phyloP scores from a whole-genome alignment of 2,329 filamentous ascomycete genomes.

The Fusarium sp. region DNA sequence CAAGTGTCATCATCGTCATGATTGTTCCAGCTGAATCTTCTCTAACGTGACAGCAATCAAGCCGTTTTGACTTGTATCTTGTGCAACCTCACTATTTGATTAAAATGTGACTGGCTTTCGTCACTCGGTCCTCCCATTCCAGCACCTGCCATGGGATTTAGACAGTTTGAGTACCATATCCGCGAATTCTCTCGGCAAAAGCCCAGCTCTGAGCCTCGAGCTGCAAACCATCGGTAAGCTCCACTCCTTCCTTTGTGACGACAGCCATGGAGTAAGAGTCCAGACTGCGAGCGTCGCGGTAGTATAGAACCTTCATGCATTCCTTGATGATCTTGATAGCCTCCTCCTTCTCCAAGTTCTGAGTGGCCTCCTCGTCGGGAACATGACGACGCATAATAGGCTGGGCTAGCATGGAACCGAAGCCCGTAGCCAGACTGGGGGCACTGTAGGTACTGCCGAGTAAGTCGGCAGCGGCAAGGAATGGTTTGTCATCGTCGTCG shows the following conservation, averaged over 20 bases:
- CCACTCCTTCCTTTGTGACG: constrained; percentile 87
- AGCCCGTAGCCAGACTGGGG: constrained; percentile 91
- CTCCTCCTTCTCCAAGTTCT: constrained; percentile 76
- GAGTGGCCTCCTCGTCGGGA: constrained; percentile 82
- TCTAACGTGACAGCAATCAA: constrained; percentile 7
- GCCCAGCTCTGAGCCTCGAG: constrained; percentile 97
- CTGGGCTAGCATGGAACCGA: constrained; percentile 90
- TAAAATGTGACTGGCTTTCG: constrained; percentile 4
- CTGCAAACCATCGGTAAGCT: constrained; percentile 84
- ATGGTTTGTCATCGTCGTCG: constrained; percentile 81
- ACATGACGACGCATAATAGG: constrained; percentile 87
- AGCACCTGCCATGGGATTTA: constrained; percentile 44
- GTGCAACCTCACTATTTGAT: constrained; percentile 10
- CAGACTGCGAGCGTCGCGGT: constrained; percentile 92
- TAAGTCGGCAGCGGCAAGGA: constrained; percentile 90
- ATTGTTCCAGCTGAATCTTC: neutral
- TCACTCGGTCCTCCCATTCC: constrained; percentile 5
- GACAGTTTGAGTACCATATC: constrained; percentile 87
- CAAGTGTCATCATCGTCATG: constrained; percentile 1
- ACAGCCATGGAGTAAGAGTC: constrained; percentile 93
- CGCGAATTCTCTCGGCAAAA: constrained; percentile 93
- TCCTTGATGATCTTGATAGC: constrained; percentile 85
- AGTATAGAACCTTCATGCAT: constrained; percentile 98
- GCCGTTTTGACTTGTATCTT: constrained; percentile 8
- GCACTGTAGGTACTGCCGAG: constrained; percentile 91